phyloP scores from a whole-genome alignment of 148 eudicot species.

The Pharnaceum exiguum region DNA sequence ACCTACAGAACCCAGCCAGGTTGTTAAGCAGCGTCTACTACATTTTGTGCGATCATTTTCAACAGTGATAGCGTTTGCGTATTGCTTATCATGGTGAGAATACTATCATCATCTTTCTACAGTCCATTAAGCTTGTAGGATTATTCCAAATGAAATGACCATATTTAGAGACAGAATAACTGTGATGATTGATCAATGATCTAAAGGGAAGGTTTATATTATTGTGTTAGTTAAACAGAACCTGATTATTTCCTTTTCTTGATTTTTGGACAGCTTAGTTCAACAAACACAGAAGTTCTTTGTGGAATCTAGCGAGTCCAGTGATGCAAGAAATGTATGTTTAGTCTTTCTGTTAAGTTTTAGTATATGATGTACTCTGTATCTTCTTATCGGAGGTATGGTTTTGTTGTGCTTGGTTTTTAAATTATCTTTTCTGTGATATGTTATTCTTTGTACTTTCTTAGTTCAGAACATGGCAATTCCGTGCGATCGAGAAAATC shows the following conservation, averaged over 20 bases:
- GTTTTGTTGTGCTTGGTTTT: background rate
- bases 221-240: too few species aligned
- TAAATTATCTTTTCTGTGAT: too few species aligned
- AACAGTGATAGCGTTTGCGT: slow-evolving; percentile 81
- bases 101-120: background rate
- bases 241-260: background rate
- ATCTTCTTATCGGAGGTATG: background rate
- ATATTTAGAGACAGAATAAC: too few species aligned
- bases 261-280: slow-evolving; percentile 53
- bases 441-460: too few species aligned
- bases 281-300: slow-evolving; percentile 73
- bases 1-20: slow-evolving; percentile 74
- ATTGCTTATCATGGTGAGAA: slow-evolving; percentile 71
- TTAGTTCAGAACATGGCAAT: too few species aligned
- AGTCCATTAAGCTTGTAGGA: background rate
- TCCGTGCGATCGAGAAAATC: too few species aligned
- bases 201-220: too few species aligned
- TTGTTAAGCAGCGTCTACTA: slow-evolving; percentile 77
- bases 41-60: slow-evolving; percentile 83
- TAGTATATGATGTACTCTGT: background rate
- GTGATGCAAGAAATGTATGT: slow-evolving; percentile 75
- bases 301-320: slow-evolving; percentile 52
- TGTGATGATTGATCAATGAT: too few species aligned
- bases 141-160: too few species aligned
- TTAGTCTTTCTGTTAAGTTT: slow-evolving; percentile 1